Conservation (phyloP, 768 basidiomycete species). For the Tulasnella calospora region DNA sequence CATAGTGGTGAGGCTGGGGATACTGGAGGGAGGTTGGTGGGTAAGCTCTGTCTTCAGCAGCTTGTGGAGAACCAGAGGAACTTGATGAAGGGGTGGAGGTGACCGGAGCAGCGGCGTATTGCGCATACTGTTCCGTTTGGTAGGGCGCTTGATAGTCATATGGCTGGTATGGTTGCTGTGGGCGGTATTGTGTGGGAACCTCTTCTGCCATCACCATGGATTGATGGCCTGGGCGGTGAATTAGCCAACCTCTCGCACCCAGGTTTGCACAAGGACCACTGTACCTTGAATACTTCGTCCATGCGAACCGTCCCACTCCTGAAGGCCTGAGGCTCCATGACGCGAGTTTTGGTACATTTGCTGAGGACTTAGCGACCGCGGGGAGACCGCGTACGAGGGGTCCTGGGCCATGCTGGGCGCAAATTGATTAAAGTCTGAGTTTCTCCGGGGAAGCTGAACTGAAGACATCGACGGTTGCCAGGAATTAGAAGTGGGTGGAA, state of each 20-base stretch:
- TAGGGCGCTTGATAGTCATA: background rate
- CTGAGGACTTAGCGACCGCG: background rate
- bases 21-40: background rate
- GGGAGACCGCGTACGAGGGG: constrained; percentile 2
- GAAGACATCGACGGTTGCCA: constrained; percentile 7
- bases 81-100: background rate
- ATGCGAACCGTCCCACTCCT: constrained; percentile 1
- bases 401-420: background rate
- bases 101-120: background rate
- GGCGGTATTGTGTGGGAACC: background rate
- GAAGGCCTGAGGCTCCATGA: constrained; percentile 8
- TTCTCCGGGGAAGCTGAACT: constrained; percentile 7
- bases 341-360: background rate
- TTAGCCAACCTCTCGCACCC: background rate
- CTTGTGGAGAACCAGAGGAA: background rate
- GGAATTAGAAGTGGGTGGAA: background rate
- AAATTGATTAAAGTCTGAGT: constrained; percentile 10
- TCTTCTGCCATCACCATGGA: background rate
- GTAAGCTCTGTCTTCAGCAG: background rate
- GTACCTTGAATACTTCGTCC: background rate
- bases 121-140: background rate
- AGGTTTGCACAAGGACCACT: background rate
- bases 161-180: background rate
- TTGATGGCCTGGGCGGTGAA: background rate
- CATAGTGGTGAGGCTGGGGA: background rate